Evolutionary conservation across 805 yeast species (phyloP), one percentile per base, ranked within the genome.

Genomic region (Zygoascus tannicola): DNA sequence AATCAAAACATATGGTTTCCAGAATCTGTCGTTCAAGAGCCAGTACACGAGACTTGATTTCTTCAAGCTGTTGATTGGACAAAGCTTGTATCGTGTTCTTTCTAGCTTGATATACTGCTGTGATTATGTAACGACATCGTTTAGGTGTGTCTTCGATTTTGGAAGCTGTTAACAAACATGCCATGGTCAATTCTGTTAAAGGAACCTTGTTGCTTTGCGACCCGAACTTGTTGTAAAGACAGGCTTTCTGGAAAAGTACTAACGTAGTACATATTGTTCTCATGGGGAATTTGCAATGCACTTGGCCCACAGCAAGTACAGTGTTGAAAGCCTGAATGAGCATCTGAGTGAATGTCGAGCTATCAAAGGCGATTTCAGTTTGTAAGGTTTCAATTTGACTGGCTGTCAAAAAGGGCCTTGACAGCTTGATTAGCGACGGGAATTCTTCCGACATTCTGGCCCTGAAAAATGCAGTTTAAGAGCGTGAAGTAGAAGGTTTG

Each of bases 121-220:
- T 71, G 67, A 28, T 74, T 10, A 86, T 70, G 37, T 82, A 85
- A 42, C 76, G 69, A 14, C 81, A 59, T 52, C 82, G 82, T 58
- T 85, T 86, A 35, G 86, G 80, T 35, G 87, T 84, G 56, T 87
- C 96, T 56, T 85, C 94, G 50, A 79, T 77, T 59, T 87, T 85
- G 35, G 80, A 67, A 2, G 95, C 82, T 14, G 85, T 65, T 45
- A 83, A 74, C 5, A 87, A 58, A 43, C 86, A 73, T 7, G 90
- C 73, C 5, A 80, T 62, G 0, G 85, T 84, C n/a, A 84, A 73
- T 36, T 80, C 79, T 14, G 32, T 43, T 4, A 48, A 32, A 3
- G 53, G 51, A 14, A 37, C 40, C 18, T 37, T 37, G 19, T 21
- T 23, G 12, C 30, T 12, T 26, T 26, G 30, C 10, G 30, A 26